Evolutionary conservation across 306 rosid species (phyloP), one percentile per base, ranked within the genome.

Genomic region (Begonia loranthoides): DNA sequence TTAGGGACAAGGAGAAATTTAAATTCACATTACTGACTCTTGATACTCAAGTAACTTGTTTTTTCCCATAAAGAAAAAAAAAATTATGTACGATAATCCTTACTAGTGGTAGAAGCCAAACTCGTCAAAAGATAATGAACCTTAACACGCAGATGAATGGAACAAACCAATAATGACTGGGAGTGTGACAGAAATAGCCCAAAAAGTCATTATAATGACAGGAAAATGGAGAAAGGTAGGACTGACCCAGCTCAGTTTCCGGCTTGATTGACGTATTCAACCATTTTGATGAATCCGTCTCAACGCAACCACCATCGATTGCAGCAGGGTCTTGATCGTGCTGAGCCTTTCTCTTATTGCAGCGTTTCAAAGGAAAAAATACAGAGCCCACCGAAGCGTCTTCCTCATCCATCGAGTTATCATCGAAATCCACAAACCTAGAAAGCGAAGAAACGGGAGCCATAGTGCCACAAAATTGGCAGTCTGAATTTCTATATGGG

Each of bases 341-440:
- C n/a, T 14, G 24, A 44, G 61, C 22, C 77, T 68, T 72, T 58
- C 79, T 58, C 74, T 56, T 74, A 53, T 76, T 79, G 65, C 95
- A 82, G 12, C 62, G 58, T 55, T 67, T 79, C 65, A 89, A 66
- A 39, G 97, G 97, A 15, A 72, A 68, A 70, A 89, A 89, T 22
- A 89, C 87, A 47, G 94, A 73, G 22, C 94, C 94, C 1, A 82
- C 79, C 0, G 84, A 67, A 52, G 83, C 64, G 50, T 73, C 85
- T 6, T 67, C 84, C 2, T 45, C 71, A 17, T 83, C 71, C 7
- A 41, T 52, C 22, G 50, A 9, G 13, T 65, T 47, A 43, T 73
- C 77, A 12, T 28, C 69, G 62, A 80, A 72, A 57, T 85, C 87
- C 61, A 65, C 59, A n/a, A 79, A 60, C 58, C 66, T 65, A 9